Conservation (phyloP, 495 filamentous ascomycete genomes). For the Talaromyces wortmannii region DNA sequence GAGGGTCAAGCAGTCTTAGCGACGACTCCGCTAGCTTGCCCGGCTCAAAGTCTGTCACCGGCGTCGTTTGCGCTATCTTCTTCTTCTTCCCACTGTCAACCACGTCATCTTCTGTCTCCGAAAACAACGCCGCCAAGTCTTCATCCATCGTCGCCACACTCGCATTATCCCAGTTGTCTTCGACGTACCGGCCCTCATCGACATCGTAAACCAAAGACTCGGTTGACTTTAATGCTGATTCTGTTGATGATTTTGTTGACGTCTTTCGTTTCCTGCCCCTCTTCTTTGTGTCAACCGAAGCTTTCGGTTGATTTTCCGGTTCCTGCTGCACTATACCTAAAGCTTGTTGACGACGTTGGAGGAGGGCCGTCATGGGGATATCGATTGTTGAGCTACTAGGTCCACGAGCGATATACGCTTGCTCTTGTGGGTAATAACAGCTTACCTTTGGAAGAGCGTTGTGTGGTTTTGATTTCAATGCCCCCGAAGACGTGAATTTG, state of each 20-base stretch:
- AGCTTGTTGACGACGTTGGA: conserved; percentile 16
- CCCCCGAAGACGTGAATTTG: neutral
- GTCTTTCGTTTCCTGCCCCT: neutral
- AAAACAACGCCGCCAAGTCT: conserved; percentile 41
- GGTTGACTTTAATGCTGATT: too few relatives aligned
- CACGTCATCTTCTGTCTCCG: conserved; percentile 9
- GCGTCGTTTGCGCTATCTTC: conserved; percentile 5
- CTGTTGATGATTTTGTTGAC: neutral
- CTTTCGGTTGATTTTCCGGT: too few relatives aligned
- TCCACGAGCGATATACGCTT: conserved; percentile 34
- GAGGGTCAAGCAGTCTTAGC: conserved; percentile 53
- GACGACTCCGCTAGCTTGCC: conserved; percentile 48
- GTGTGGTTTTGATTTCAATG: neutral
- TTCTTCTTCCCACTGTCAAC: neutral
- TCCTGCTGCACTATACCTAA: too few relatives aligned
- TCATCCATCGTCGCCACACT: conserved; percentile 47
- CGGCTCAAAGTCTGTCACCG: conserved; percentile 58
- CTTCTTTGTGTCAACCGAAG: neutral
- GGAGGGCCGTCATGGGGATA: conserved; percentile 47
- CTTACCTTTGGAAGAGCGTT: neutral
- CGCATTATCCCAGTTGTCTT: conserved; percentile 17
- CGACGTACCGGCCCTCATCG: neutral
- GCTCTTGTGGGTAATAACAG: conserved; percentile 46
- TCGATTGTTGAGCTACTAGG: conserved; percentile 16
- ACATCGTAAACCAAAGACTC: too few relatives aligned